Evolutionary conservation across 257 asterid genomes (phyloP), one percentile per base, ranked within the genome.

Genomic region (Handroanthus guayacan): DNA sequence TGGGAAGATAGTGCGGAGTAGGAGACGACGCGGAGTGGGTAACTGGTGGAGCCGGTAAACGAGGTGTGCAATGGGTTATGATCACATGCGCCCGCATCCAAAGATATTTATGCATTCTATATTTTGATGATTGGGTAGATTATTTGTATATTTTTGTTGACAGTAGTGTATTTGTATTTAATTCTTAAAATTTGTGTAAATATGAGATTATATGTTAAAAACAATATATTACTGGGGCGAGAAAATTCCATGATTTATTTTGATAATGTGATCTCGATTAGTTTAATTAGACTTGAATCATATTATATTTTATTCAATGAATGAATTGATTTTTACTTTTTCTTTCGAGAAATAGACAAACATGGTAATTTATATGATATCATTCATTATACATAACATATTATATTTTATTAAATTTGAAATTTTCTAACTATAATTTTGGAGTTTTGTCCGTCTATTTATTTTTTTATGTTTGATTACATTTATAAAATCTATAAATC

Each of bases 11-110:
- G 78, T n/a, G 74, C 62, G 69, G 81, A 37, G 79, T 63, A 37
- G 81, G 80, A 78, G 76, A 77, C 76, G 84, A 71, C 37, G 81
- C 58, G 67, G 78, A n/a, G 76, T 72, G 79, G 88, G 87, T 62
- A 71, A 82, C 82, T 62, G 86, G 82, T 54, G 8, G 37, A 67
- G 66, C 84, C 82, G 82, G 86, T 82, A 43, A 71, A 20, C 79
- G 38, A 16, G 2, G 69, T 47, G 75, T 57, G 38, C n/a, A 57
- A 6, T 36, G 75, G 75, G 82, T 52, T 31, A 14, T 71, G 36
- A 71, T 82, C 82, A 57, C 79, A 65, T 79, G 78, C 67, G 25
- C 34, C 51, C 7, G 44, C 25, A 11, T n/a, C 5, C 39, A 5
- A 41, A 18, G 3, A 16, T 10, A 8, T 65, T 16, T 41, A 16